phyloP scores from a whole-genome alignment of 2,329 filamentous ascomycete species.

The Exserohilum turcica region DNA sequence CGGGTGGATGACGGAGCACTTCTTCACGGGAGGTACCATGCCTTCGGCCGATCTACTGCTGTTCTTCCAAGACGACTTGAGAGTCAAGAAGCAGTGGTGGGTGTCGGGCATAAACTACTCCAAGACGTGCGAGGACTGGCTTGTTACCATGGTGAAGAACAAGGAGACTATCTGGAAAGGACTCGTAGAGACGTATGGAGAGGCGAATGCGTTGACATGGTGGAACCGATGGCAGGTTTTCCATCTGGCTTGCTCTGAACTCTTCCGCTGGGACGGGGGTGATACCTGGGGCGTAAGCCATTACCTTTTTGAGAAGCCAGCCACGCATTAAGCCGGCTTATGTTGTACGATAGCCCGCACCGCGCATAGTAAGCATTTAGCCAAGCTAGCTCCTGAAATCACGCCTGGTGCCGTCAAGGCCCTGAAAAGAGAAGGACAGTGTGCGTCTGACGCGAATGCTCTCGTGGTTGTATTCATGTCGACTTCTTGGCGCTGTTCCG shows the following conservation, averaged over 20 bases:
- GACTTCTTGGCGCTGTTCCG: slow-evolving; percentile 5
- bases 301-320: slow-evolving; percentile 67
- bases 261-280: slow-evolving; percentile 69
- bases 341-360: not conserved
- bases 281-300: slow-evolving; percentile 72
- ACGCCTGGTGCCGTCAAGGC: not conserved
- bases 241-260: slow-evolving; percentile 71
- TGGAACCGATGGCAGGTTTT: slow-evolving; percentile 75
- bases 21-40: slow-evolving; percentile 77
- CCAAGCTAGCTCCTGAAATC: not conserved
- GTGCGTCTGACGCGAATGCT: not conserved
- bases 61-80: slow-evolving; percentile 69
- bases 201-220: slow-evolving; percentile 64
- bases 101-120: slow-evolving; percentile 71
- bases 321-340: not conserved
- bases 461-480: not conserved
- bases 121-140: slow-evolving; percentile 73
- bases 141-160: slow-evolving; percentile 63
- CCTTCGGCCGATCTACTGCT: slow-evolving; percentile 68
- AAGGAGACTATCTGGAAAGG: slow-evolving; percentile 68
- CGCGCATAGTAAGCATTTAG: not conserved
- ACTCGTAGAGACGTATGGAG: slow-evolving; percentile 68
- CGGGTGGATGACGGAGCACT: slow-evolving; percentile 76
- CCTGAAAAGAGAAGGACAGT: not conserved
- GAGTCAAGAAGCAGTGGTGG: slow-evolving; percentile 70